A percentile compares a stretch with the other conserved stretches of the same genome.
Conservation (phyloP, 2,329 filamentous ascomycete species). For the Elsinoe batatas region DNA sequence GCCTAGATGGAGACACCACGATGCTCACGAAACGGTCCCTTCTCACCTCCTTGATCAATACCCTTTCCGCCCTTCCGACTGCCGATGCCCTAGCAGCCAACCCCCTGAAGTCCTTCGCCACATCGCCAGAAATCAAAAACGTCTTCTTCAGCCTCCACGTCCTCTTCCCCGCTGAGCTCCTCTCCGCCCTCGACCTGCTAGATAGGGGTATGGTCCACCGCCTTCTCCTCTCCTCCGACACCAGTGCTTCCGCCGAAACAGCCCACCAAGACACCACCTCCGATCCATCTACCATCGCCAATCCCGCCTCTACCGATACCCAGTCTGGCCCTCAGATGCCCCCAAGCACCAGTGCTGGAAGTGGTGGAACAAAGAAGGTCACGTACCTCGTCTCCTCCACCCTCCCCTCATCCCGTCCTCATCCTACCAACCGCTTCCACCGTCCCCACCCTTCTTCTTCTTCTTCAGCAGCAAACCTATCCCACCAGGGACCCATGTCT, state of each 20-base stretch:
- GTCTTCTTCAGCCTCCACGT: slow-evolving; percentile 74
- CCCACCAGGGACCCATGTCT: too few species aligned
- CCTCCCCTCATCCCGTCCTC: slow-evolving; percentile 26
- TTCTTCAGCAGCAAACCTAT: background rate
- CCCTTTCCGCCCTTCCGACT: slow-evolving; percentile 20
- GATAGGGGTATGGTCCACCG: slow-evolving; percentile 65
- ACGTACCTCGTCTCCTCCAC: slow-evolving; percentile 58
- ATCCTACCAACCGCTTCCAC: background rate
- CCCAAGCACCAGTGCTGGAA: too few species aligned
- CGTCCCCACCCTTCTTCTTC: background rate
- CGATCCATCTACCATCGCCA: background rate
- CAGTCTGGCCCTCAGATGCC: background rate
- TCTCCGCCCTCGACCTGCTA: slow-evolving; percentile 78
- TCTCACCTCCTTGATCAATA: slow-evolving; percentile 21
- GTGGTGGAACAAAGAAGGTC: too few species aligned
- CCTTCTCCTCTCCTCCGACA: slow-evolving; percentile 20
- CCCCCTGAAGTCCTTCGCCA: slow-evolving; percentile 29
- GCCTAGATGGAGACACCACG: background rate
- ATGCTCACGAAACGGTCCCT: slow-evolving; percentile 16
- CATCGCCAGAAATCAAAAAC: slow-evolving; percentile 22
- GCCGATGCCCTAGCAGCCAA: slow-evolving; percentile 29
- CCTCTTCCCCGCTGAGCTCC: slow-evolving; percentile 68
- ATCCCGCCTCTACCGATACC: background rate
- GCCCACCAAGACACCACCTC: background rate
- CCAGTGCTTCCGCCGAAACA: background rate